Conservation (phyloP, 2,329 filamentous ascomycete genomes). For the Cercospora sp. region DNA sequence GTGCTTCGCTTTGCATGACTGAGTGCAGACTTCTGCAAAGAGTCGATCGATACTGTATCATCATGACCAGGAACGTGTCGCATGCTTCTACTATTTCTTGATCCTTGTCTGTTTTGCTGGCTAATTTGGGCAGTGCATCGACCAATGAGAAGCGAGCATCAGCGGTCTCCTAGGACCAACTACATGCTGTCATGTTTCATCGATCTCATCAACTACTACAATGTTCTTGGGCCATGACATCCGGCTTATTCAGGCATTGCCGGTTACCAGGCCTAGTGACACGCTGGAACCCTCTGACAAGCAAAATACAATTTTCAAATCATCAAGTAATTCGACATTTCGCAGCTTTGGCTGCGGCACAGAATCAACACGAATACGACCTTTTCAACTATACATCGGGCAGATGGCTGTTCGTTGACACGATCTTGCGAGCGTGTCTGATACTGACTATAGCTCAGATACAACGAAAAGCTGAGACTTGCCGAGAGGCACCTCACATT, state of each 20-base stretch:
- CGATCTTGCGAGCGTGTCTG: too few species aligned
- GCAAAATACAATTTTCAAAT: too few species aligned
- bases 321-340: background rate
- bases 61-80: background rate
- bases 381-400: slow-evolving; percentile 27
- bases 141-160: too few species aligned
- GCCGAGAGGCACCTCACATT: slow-evolving; percentile 22
- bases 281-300: too few species aligned
- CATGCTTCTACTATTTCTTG: background rate
- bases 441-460: slow-evolving; percentile 6
- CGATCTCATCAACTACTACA: too few species aligned
- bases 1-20: background rate
- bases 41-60: background rate
- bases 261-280: too few species aligned
- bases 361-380: background rate
- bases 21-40: background rate
- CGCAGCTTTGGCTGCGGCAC: background rate
- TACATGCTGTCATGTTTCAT: too few species aligned
- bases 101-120: too few species aligned
- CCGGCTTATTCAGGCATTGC: too few species aligned
- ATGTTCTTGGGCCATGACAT: too few species aligned
- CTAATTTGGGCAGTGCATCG: too few species aligned
- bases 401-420: slow-evolving; percentile 24
- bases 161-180: too few species aligned
- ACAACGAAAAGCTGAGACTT: slow-evolving; percentile 26